Evolutionary conservation across 2,329 filamentous ascomycete species (phyloP).

Genomic region (Arthrobotrys pseudoclavata): DNA sequence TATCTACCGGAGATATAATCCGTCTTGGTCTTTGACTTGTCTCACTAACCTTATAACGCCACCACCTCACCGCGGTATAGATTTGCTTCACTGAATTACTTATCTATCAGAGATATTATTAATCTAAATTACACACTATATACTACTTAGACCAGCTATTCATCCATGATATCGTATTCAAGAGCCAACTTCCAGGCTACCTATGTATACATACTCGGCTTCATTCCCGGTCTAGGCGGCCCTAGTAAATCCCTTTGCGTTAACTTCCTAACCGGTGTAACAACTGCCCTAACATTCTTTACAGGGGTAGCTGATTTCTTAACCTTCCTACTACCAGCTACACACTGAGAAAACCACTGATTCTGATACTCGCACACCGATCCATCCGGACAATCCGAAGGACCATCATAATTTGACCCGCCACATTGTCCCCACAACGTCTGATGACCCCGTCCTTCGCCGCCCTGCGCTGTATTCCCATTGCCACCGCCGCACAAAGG

Average conservation of each 20-base stretch:
- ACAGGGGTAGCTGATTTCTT: constrained; percentile 48
- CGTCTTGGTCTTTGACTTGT: no score
- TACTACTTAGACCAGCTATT: no score
- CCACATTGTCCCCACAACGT: constrained; percentile 48
- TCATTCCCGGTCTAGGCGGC: constrained; percentile 33
- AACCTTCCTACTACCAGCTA: constrained; percentile 6
- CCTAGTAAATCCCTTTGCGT: constrained; percentile 39
- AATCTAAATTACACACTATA: no score
- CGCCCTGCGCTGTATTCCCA: not conserved
- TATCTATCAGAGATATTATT: no score
- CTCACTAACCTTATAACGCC: no score
- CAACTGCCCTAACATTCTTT: constrained; percentile 20
- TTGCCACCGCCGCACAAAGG: constrained; percentile 20
- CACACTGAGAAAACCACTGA: constrained; percentile 41
- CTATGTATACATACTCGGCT: constrained; percentile 13
- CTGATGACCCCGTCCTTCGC: constrained; percentile 3
- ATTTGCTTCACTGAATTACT: no score
- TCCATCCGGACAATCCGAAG: constrained; percentile 24
- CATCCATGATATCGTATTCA: no score
- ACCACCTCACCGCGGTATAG: no score
- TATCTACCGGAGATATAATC: no score
- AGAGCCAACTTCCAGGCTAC: no score
- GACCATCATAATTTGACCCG: constrained; percentile 27
- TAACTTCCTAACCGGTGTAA: constrained; percentile 36
- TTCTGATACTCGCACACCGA: constrained; percentile 34